Conservation (phyloP, 2,329 filamentous ascomycete genomes). For the Cladobotryum mycophilum region DNA sequence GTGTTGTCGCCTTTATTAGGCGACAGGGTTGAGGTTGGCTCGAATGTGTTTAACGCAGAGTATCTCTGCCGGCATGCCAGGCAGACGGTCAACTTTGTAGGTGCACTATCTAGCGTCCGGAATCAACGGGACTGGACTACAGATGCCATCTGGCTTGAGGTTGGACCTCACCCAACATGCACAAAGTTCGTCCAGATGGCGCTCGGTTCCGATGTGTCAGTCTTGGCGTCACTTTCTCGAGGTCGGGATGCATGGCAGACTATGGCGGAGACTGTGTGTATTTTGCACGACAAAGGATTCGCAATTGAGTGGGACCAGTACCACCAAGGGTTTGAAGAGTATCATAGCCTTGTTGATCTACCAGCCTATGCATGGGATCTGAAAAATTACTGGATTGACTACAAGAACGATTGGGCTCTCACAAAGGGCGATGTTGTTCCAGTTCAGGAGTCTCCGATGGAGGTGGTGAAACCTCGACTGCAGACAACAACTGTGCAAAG, state of each 20-base stretch:
- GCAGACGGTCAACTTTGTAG: not conserved
- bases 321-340: constrained; percentile 40
- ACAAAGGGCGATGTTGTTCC: constrained; percentile 47
- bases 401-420: constrained; percentile 43
- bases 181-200: not conserved
- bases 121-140: not conserved
- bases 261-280: not conserved
- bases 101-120: not conserved
- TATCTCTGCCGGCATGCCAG: constrained; percentile 5
- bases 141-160: not conserved
- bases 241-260: constrained; percentile 27
- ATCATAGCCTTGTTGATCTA: constrained; percentile 45
- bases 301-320: constrained; percentile 64
- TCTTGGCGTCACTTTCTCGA: constrained; percentile 51
- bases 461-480: constrained; percentile 21
- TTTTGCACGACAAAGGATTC: constrained; percentile 42
- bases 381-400: constrained; percentile 61
- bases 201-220: not conserved
- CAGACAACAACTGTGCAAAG: constrained; percentile 27
- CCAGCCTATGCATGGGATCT: constrained; percentile 66
- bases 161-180: not conserved
- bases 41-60: constrained; percentile 1
- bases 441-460: constrained; percentile 38
- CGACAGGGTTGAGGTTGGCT: constrained; percentile 37
- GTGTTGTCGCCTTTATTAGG: constrained; percentile 40